phyloP scores from a whole-genome alignment of 768 basidiomycete species.

The Pulveroboletus sp. region DNA sequence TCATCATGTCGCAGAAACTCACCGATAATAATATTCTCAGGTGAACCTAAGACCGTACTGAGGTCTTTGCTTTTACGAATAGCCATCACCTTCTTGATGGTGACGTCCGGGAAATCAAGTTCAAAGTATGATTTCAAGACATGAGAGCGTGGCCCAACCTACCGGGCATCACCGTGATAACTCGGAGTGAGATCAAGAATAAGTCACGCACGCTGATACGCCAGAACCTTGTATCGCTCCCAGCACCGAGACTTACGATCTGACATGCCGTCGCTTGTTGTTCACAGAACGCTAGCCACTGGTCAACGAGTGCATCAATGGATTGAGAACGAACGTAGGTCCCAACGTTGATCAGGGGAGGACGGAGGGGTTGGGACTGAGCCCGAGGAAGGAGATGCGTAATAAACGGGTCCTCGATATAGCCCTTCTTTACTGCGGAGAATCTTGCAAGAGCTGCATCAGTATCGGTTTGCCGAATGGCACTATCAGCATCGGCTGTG shows the following conservation, averaged over 20 bases:
- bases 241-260: constrained; percentile 92
- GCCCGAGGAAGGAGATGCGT: constrained; percentile 61
- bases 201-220: constrained; percentile 61
- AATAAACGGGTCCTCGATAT: constrained; percentile 75
- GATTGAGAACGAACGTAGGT: constrained; percentile 82
- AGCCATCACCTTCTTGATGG: constrained; percentile 75
- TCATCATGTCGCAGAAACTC: background rate
- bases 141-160: constrained; percentile 56
- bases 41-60: constrained; percentile 15
- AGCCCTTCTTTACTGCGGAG: constrained; percentile 80
- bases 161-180: constrained; percentile 12
- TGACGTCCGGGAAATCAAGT: constrained; percentile 86
- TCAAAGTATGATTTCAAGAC: constrained; percentile 68
- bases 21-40: constrained; percentile 16
- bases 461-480: constrained; percentile 72
- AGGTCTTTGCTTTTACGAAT: constrained; percentile 62
- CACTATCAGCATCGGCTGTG: constrained; percentile 46
- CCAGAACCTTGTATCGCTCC: constrained; percentile 96
- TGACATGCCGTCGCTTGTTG: constrained; percentile 54
- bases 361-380: constrained; percentile 52
- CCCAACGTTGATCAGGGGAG: constrained; percentile 93
- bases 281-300: constrained; percentile 51
- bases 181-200: constrained; percentile 2
- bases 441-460: constrained; percentile 81
- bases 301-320: constrained; percentile 69